A percentile compares a stretch with the other conserved stretches of the same genome.
Evolutionary conservation across 768 basidiomycete species (phyloP).

Genomic region (Xerocomellus chrysenteron): DNA sequence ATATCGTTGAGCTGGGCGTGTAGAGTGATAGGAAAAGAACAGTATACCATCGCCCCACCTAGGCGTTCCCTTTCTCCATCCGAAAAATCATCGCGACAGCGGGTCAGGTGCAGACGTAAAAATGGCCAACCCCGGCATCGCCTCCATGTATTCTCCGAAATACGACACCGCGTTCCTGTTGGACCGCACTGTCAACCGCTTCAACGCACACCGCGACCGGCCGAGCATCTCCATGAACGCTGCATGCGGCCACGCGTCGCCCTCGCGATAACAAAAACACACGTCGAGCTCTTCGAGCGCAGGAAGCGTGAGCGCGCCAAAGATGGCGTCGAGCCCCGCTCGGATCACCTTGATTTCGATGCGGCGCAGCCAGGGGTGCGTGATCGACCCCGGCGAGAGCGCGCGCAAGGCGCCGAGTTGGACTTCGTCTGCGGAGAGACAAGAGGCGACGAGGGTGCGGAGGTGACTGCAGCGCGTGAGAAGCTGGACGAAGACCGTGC

Average conservation of each 20-base stretch:
- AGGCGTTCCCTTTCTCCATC: neutral
- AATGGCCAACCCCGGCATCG: constrained; percentile 21
- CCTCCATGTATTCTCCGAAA: constrained; percentile 23
- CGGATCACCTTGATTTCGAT: constrained; percentile 32
- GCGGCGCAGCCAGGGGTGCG: constrained; percentile 17
- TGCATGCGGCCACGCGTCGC: constrained; percentile 28
- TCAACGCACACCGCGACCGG: constrained; percentile 26
- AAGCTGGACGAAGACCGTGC: constrained; percentile 22
- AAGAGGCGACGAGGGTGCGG: constrained; percentile 21
- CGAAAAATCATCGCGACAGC: neutral
- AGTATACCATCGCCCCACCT: neutral
- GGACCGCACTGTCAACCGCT: constrained; percentile 24
- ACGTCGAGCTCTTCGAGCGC: constrained; percentile 32
- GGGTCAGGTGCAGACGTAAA: constrained; percentile 9
- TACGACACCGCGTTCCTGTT: constrained; percentile 20
- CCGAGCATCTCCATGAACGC: constrained; percentile 24
- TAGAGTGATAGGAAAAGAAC: neutral
- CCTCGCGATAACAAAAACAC: constrained; percentile 31
- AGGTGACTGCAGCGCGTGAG: constrained; percentile 23
- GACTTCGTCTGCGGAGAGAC: constrained; percentile 23
- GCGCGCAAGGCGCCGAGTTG: constrained; percentile 9
- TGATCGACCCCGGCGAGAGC: constrained; percentile 13
- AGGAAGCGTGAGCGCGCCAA: constrained; percentile 22
- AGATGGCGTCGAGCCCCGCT: constrained; percentile 22
- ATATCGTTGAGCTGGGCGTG: neutral